Evolutionary conservation across 306 rosid genomes (phyloP).

Genomic region (Citrullus amarus): DNA sequence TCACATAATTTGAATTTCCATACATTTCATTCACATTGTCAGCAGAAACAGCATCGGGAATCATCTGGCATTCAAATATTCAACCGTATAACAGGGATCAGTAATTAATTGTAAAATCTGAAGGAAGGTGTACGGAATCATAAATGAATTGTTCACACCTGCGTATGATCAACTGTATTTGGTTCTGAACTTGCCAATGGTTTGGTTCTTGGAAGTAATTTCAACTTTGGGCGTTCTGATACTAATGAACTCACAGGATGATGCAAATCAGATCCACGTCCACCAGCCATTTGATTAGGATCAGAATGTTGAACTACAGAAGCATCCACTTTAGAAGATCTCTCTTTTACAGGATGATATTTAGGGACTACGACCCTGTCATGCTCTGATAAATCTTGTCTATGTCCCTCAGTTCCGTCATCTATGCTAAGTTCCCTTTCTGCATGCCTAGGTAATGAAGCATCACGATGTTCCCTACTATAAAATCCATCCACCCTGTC

Average conservation of each 20-base stretch:
- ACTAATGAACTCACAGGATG: constrained; percentile 31
- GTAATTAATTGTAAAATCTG: not conserved
- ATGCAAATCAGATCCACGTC: constrained; percentile 39
- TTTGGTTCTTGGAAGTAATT: constrained; percentile 64
- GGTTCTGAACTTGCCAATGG: constrained; percentile 45
- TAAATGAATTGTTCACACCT: constrained; percentile 39
- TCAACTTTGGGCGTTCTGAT: constrained; percentile 64
- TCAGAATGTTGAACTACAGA: constrained; percentile 32
- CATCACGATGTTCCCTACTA: constrained; percentile 43
- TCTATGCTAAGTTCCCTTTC: constrained; percentile 41
- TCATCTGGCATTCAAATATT: constrained; percentile 30
- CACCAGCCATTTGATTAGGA: constrained; percentile 30
- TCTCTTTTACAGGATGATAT: constrained; percentile 30
- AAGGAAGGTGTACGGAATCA: not conserved
- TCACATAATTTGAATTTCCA: constrained; percentile 34
- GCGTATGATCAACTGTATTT: constrained; percentile 26
- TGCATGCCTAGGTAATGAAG: constrained; percentile 38
- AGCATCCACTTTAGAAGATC: constrained; percentile 20
- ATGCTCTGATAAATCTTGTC: constrained; percentile 43
- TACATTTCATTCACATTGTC: constrained; percentile 39
- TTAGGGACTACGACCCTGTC: constrained; percentile 23
- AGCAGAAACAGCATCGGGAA: constrained; percentile 27
- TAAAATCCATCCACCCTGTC: constrained; percentile 26
- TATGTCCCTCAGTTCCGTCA: constrained; percentile 32
- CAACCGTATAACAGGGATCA: constrained; percentile 12